These are phyloP conservation scores for Climacium dendroides DNA, from an alignment of 225 moss, liverwort and hornwort species.

Conservation along the genomic window DNA sequence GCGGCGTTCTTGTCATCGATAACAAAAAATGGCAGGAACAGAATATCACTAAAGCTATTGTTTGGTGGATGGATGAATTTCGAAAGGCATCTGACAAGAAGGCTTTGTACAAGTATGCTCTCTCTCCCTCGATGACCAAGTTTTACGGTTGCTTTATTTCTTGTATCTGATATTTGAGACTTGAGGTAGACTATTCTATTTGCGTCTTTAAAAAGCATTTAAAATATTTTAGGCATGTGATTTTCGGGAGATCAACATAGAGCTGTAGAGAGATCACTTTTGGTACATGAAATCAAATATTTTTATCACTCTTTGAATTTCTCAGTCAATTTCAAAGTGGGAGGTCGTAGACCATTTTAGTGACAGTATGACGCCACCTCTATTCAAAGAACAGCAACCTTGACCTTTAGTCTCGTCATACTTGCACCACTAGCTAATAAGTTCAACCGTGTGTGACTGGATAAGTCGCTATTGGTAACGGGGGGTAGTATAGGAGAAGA, in stretches of 20 bases:
- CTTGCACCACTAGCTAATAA: neutral
- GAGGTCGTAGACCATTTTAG: neutral
- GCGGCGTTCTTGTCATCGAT: conserved; percentile 69
- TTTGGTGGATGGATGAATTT: conserved; percentile 93
- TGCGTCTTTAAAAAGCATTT: neutral
- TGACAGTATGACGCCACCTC: neutral
- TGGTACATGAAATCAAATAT: neutral
- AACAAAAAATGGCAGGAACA: conserved; percentile 47
- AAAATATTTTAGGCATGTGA: neutral
- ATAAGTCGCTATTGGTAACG: neutral
- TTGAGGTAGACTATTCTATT: neutral
- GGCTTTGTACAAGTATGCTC: conserved; percentile 55
- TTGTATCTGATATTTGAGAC: neutral
- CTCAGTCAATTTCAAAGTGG: neutral
- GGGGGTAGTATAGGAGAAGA: neutral
- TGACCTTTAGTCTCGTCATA: neutral
- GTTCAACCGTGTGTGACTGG: neutral
- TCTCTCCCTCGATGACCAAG: neutral
- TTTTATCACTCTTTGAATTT: neutral
- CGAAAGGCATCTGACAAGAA: conserved; percentile 37
- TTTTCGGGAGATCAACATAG: neutral
- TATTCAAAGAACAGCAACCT: neutral
- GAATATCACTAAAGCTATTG: conserved; percentile 67
- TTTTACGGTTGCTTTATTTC: neutral
- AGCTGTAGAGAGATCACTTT: neutral